These are phyloP conservation scores for Blastocladiella emersonii DNA, from an alignment of 371 early-diverging fungal genomes.

Conservation along the genomic window DNA sequence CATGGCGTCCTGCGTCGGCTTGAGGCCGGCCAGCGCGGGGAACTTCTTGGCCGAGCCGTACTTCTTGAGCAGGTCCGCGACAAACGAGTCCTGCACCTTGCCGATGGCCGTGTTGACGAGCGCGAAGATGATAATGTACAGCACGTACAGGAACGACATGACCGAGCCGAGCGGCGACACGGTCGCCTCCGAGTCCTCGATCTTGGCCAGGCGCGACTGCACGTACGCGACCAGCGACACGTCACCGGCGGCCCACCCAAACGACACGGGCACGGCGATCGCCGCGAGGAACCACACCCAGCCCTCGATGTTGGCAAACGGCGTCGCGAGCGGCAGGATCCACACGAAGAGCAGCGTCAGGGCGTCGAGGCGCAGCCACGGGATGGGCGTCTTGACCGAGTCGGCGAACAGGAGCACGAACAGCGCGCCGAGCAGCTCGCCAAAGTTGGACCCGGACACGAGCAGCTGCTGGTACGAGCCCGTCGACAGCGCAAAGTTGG, in stretches of 20 bases:
- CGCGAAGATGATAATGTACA: too few species aligned
- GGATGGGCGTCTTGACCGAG: constrained; percentile 26
- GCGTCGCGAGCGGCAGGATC: constrained; percentile 20
- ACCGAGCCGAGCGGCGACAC: too few species aligned
- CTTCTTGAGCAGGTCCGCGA: constrained; percentile 2
- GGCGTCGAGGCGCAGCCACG: too few species aligned
- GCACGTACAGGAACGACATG: too few species aligned
- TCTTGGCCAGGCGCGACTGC: constrained; percentile 22
- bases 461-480: constrained; percentile 23
- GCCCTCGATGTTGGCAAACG: constrained; percentile 4
- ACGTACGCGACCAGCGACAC: constrained; percentile 34
- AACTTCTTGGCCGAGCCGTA: constrained; percentile 14
- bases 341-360: constrained; percentile 24
- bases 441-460: constrained; percentile 31
- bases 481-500: constrained; percentile 21
- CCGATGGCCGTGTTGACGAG: constrained; percentile 23
- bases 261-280: constrained; percentile 25
- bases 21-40: constrained; percentile 13
- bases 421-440: constrained; percentile 30
- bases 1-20: neutral
- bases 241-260: constrained; percentile 40
- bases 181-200: constrained; percentile 18
- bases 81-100: constrained; percentile 11
- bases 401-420: constrained; percentile 27
- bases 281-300: constrained; percentile 25